phyloP scores from a whole-genome alignment of 805 yeast genomes.

The Debaryomyces castellii region DNA sequence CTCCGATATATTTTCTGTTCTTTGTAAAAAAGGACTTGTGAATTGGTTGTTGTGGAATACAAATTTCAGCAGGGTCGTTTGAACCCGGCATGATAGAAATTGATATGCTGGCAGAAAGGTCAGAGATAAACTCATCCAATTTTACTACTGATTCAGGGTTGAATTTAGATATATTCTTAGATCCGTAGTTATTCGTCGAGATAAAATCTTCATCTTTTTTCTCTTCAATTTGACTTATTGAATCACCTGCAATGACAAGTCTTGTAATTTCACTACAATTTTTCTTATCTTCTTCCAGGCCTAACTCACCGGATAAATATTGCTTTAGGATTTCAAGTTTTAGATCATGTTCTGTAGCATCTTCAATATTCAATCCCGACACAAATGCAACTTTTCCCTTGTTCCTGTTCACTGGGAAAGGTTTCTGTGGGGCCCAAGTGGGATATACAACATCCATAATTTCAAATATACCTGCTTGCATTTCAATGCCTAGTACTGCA shows the following conservation, averaged over 20 bases:
- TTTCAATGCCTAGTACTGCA: slow-evolving; percentile 84
- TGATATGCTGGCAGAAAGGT: slow-evolving; percentile 59
- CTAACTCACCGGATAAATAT: slow-evolving; percentile 71
- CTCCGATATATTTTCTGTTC: slow-evolving; percentile 41
- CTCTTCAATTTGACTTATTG: slow-evolving; percentile 40
- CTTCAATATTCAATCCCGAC: slow-evolving; percentile 69
- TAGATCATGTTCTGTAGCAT: slow-evolving; percentile 42
- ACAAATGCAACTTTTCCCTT: slow-evolving; percentile 60
- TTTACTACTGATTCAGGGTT: slow-evolving; percentile 46
- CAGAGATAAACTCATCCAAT: slow-evolving; percentile 60
- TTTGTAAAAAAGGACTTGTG: slow-evolving; percentile 69
- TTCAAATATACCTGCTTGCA: slow-evolving; percentile 78
- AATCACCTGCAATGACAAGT: slow-evolving; percentile 73
- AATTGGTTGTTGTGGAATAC: slow-evolving; percentile 89
- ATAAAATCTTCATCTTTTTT: slow-evolving; percentile 24
- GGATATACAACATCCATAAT: slow-evolving; percentile 82
- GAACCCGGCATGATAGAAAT: slow-evolving; percentile 83
- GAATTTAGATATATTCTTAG: slow-evolving; percentile 53
- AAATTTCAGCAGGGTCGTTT: slow-evolving; percentile 78
- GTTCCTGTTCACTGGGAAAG: slow-evolving; percentile 17
- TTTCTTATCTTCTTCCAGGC: slow-evolving; percentile 25
- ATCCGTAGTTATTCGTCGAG: slow-evolving; percentile 47
- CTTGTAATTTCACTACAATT: slow-evolving; percentile 38
- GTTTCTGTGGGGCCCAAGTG: slow-evolving; percentile 54
- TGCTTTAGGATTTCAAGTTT: slow-evolving; percentile 62